Evolutionary conservation across 257 asterid genomes (phyloP).

Genomic region (Solanum tacnaense): DNA sequence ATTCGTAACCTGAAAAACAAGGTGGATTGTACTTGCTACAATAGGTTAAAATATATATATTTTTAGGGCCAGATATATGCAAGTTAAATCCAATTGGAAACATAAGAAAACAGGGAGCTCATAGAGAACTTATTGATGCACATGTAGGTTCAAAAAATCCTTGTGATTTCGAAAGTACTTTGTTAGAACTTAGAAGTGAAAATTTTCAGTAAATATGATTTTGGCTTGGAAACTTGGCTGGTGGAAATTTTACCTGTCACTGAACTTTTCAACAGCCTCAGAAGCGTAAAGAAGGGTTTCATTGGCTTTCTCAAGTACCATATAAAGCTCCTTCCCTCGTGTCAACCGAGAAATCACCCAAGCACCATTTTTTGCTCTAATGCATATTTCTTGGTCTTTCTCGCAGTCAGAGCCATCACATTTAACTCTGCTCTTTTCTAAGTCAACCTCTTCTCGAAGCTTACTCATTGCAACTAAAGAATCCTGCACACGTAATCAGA

Average conservation of each 20-base stretch:
- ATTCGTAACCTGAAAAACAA: neutral
- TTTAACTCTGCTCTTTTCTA: conserved; percentile 47
- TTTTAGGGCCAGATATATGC: neutral
- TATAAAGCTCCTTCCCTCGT: conserved; percentile 80
- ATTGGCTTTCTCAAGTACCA: conserved; percentile 94
- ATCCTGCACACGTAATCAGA: conserved; percentile 34
- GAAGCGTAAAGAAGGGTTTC: conserved; percentile 93
- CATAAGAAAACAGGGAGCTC: neutral
- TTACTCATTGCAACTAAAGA: conserved; percentile 68
- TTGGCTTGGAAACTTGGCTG: neutral
- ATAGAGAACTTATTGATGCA: neutral
- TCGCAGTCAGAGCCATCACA: conserved; percentile 37
- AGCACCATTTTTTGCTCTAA: conserved; percentile 86
- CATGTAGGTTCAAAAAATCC: neutral
- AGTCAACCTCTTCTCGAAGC: conserved; percentile 86
- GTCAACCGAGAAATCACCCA: conserved; percentile 81
- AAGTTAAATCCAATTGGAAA: neutral
- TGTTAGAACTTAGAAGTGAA: neutral
- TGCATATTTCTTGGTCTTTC: conserved; percentile 68
- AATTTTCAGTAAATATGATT: neutral
- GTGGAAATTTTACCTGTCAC: conserved; percentile 55
- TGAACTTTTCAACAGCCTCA: conserved; percentile 85
- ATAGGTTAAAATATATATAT: neutral
- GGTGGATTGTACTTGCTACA: neutral
- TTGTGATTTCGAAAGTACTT: neutral